These are phyloP conservation scores for Lentinus brumalis DNA, from an alignment of 768 basidiomycete genomes.

Conservation along the genomic window DNA sequence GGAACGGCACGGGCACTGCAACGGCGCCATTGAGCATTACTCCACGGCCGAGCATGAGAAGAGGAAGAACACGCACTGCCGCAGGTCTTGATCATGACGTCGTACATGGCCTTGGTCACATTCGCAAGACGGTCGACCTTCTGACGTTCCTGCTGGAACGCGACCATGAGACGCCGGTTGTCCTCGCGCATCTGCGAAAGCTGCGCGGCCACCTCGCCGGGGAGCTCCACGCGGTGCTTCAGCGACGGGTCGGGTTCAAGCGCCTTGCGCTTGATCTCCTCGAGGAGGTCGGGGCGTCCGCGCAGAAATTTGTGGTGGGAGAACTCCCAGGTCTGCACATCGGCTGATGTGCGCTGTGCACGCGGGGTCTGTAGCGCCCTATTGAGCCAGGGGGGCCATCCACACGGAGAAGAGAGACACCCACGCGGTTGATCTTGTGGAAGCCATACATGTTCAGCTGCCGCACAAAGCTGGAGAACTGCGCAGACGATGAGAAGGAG, in stretches of 20 bases:
- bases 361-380: conserved; percentile 63
- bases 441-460: conserved; percentile 98
- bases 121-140: conserved; percentile 63
- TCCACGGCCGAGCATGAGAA: conserved; percentile 6
- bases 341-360: conserved; percentile 76
- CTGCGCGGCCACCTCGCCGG: conserved; percentile 74
- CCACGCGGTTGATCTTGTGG: conserved; percentile 88
- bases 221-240: conserved; percentile 76
- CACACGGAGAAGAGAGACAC: not conserved
- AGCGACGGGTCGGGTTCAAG: conserved; percentile 75
- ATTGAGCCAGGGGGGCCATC: not conserved
- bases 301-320: conserved; percentile 86
- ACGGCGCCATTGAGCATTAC: not conserved
- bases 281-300: conserved; percentile 76
- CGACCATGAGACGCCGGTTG: conserved; percentile 59
- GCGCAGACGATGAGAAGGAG: conserved; percentile 11
- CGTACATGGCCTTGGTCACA: conserved; percentile 64
- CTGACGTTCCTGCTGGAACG: conserved; percentile 54
- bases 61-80: conserved; percentile 41
- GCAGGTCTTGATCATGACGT: conserved; percentile 57
- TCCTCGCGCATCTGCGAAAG: conserved; percentile 73
- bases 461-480: conserved; percentile 94
- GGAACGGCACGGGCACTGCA: conserved; percentile 38
- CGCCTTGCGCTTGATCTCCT: conserved; percentile 86
- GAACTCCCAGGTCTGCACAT: conserved; percentile 88